These are phyloP conservation scores for Waitea zeae DNA, from an alignment of 1,284 basidiomycete genomes.

Conservation along the genomic window DNA sequence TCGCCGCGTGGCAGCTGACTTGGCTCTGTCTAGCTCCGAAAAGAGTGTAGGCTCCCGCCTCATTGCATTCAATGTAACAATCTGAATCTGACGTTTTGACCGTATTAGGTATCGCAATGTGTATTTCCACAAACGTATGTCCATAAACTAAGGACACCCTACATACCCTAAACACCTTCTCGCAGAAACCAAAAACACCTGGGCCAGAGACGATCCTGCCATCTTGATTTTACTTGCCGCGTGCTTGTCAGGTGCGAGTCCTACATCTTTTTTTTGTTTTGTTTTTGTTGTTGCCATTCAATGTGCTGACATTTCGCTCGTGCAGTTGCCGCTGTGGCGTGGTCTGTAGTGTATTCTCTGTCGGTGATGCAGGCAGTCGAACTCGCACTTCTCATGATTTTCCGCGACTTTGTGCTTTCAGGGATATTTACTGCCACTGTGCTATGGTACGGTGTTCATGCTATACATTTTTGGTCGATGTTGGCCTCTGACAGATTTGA, in stretches of 20 bases:
- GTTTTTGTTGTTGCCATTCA: constrained; percentile 1
- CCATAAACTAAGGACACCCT: constrained; percentile 1
- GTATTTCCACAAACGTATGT: constrained; percentile 78
- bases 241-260: constrained; percentile 48
- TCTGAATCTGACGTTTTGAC: constrained; percentile 6
- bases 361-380: constrained; percentile 34
- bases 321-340: constrained; percentile 63
- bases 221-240: constrained; percentile 74
- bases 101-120: constrained; percentile 65
- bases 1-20: constrained; percentile 86
- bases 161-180: constrained; percentile 1
- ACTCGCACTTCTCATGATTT: constrained; percentile 65
- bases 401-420: constrained; percentile 72
- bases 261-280: not conserved
- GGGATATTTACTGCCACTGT: constrained; percentile 61
- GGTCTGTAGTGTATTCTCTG: constrained; percentile 73
- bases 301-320: constrained; percentile 3
- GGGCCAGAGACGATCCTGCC: constrained; percentile 91
- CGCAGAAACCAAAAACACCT: constrained; percentile 92
- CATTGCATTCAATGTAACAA: constrained; percentile 1
- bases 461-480: not conserved
- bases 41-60: constrained; percentile 55
- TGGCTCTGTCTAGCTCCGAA: constrained; percentile 82
- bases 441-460: constrained; percentile 49
- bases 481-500: too few species aligned